Evolutionary conservation across 768 basidiomycete species (phyloP).

Genomic region (Scleroderma bovista): DNA sequence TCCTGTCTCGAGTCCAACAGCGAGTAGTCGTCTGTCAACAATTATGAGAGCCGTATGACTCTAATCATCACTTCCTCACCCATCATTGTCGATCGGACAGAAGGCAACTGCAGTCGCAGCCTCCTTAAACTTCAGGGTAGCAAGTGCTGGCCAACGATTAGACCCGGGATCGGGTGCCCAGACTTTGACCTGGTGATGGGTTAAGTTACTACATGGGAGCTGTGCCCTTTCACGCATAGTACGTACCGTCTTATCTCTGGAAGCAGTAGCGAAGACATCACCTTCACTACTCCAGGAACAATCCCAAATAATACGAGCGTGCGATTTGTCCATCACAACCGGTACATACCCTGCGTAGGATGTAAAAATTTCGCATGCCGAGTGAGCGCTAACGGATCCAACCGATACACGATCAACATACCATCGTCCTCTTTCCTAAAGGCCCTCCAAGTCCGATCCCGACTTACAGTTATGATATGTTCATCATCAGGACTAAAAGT

Average conservation of each 20-base stretch:
- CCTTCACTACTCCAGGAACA: slow-evolving; percentile 79
- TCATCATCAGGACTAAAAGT: slow-evolving; percentile 85
- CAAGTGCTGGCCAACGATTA: slow-evolving; percentile 48
- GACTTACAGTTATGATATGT: slow-evolving; percentile 75
- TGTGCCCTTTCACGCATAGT: neutral
- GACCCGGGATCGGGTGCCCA: slow-evolving; percentile 48
- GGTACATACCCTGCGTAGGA: slow-evolving; percentile 52
- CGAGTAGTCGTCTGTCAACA: slow-evolving; percentile 48
- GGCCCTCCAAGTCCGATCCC: slow-evolving; percentile 89
- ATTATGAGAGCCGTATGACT: slow-evolving; percentile 1
- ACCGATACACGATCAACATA: slow-evolving; percentile 12
- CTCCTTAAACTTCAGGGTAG: slow-evolving; percentile 64
- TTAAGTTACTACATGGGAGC: neutral
- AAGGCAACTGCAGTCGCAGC: slow-evolving; percentile 83
- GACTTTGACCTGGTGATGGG: slow-evolving; percentile 62
- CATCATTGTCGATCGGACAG: slow-evolving; percentile 33
- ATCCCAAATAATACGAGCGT: slow-evolving; percentile 94
- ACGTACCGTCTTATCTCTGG: slow-evolving; percentile 87
- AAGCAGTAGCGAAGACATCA: slow-evolving; percentile 85
- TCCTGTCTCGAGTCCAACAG: slow-evolving; percentile 83
- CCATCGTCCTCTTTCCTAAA: slow-evolving; percentile 51
- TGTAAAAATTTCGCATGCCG: neutral
- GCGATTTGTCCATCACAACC: slow-evolving; percentile 71
- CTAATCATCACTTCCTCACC: slow-evolving; percentile 32
- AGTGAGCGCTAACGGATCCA: neutral